Evolutionary conservation across 495 filamentous ascomycete genomes (phyloP), one percentile per base, ranked within the genome.

Genomic region (Aspergillus affinis): DNA sequence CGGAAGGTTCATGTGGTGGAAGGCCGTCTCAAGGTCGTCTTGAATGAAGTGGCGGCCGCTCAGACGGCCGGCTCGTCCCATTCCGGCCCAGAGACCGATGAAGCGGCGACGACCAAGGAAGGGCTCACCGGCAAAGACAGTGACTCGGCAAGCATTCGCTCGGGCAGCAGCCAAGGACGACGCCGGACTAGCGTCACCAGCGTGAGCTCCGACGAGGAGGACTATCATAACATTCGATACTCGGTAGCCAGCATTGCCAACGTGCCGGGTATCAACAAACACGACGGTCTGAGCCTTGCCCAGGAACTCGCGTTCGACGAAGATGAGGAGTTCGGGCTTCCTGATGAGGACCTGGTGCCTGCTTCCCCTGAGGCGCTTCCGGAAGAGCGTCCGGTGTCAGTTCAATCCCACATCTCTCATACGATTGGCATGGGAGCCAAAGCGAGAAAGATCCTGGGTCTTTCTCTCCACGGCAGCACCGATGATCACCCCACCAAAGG

Each of bases 261-360:
- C 57, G 80, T 78, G 8, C 76, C 82, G 60, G 83, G 76, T 15
- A 41, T 41, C 4, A 62, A 69, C 10, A 88, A 88, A 66, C 65
- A 77, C 19, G 86, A 86, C 54, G 89, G 89, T 9, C 65, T 92
- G 44, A 94, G 88, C 63, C 75, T 98, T 46, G 94, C 94, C 9
- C 91, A 97, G 64, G 94, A 98, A 78, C 80, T 98, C 59, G 86
- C 87, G 54, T 88, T 95, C 46, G 91, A 90, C 57, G 89, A 90
- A 50, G 89, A 89, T 53, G 88, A 88, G 21, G 88, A 91, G 69
- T 69, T 73, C 50, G 79, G 77, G 23, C 60, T 65, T 17, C 70
- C 70, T 29, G 75, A 79, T 4, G 68, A 78, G 27, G 72, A 75
- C 30, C 47, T 62, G 23, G 50, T 55, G 21, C 66, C 71, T 4